Evolutionary conservation across 495 filamentous ascomycete species (phyloP), one percentile per base, ranked within the genome.

Genomic region (Aspergillus baeticus): DNA sequence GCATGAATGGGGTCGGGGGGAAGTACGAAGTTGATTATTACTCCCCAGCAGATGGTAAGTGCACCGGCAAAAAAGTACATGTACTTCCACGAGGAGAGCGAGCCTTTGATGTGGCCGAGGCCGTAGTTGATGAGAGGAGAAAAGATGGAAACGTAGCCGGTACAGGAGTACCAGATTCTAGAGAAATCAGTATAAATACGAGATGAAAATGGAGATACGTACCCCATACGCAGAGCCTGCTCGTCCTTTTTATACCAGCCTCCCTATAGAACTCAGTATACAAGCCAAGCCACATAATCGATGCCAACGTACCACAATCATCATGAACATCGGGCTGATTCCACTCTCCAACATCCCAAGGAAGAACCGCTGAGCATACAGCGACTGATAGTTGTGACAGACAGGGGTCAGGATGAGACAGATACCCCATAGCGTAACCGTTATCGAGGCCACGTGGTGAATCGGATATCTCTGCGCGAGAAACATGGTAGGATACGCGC

Each of bases 281-380:
- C 0, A 14, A 0, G 5, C 0, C 13, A 18, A 17, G 14, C n/a
- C 20, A 22, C 10, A 48, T 8, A 22, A 14, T 23, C 41, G 11
- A 26, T 17, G 6, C 17, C 5, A 5, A 67, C 60, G 36, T 63
- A 63, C 63, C n/a, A 78, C 71, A 39, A 76, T 71, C 35, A 77
- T 59, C 70, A 75, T 77, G 38, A 75, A 75, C 71, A 66, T 63
- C 0, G 65, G 63, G 31, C 55, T 59, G 22, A 68, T 62, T 0
- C 61, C 64, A 42, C 60, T 64, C 57, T 79, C 77, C 11, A 77
- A 57, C 26, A 79, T 60, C 1, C 77, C 77, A 11, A 80, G 69
- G 60, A 77, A 80, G 66, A 80, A 78, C 36, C 77, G 60, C 48
- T 79, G 70, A 10, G 66, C 70, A 34, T 71, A 76, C 18, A 80